A percentile compares a stretch with the other conserved stretches of the same genome.
Evolutionary conservation across 2,329 filamentous ascomycete genomes (phyloP).

Genomic region (Pezicula rhizophila): DNA sequence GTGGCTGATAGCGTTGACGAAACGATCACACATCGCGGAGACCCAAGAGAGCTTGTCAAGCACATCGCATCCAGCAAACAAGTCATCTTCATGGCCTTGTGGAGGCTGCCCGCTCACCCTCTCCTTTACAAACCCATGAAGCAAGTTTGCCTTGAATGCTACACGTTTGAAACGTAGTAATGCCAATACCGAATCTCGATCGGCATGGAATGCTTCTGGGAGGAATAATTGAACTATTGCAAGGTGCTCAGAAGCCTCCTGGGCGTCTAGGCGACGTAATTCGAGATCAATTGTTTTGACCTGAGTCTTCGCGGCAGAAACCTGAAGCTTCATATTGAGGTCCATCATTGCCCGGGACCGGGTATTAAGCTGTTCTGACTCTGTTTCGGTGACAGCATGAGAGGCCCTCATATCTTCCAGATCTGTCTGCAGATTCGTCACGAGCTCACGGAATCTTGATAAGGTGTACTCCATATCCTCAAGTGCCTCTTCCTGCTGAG

Average conservation of each 20-base stretch:
- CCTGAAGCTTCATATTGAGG: conserved; percentile 87
- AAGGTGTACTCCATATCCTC: conserved; percentile 89
- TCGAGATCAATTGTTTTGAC: conserved; percentile 93
- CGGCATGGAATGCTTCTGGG: conserved; percentile 73
- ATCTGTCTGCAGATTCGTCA: conserved; percentile 77
- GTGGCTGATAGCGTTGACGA: conserved; percentile 71
- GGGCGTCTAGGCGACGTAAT: conserved; percentile 76
- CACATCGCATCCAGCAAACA: conserved; percentile 74
- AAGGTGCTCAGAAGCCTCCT: conserved; percentile 83
- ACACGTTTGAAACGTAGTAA: conserved; percentile 83
- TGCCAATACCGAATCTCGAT: conserved; percentile 81
- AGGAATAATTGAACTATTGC: conserved; percentile 85
- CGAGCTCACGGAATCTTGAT: conserved; percentile 80
- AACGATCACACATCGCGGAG: conserved; percentile 74
- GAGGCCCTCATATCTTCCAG: conserved; percentile 89
- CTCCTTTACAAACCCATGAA: conserved; percentile 75
- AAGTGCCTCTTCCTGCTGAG: conserved; percentile 71
- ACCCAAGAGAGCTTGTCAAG: conserved; percentile 84
- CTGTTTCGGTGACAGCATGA: conserved; percentile 84
- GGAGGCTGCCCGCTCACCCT: conserved; percentile 62
- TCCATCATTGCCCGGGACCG: conserved; percentile 94
- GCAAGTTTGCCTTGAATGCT: conserved; percentile 77
- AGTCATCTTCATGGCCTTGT: conserved; percentile 68
- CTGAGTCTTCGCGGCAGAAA: conserved; percentile 84
- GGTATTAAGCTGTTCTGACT: conserved; percentile 83